Conservation (phyloP, 257 asterid species). For the Mitragyna speciosa region DNA sequence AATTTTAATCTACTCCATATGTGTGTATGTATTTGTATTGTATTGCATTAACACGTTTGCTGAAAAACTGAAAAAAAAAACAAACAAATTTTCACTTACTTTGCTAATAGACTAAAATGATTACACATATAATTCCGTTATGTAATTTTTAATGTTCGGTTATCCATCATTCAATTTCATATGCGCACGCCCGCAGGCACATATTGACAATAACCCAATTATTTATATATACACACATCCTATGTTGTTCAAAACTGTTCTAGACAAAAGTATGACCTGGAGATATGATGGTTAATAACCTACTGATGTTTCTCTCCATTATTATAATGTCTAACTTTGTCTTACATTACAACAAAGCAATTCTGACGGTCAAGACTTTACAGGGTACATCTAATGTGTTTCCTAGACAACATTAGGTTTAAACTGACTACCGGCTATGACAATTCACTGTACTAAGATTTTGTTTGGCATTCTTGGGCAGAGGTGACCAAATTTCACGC, state of each 20-base stretch:
- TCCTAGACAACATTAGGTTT: not conserved
- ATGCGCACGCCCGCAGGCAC: no score
- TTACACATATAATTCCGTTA: no score
- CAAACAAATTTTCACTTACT: no score
- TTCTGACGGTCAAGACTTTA: constrained; percentile 1
- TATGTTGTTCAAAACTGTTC: not conserved
- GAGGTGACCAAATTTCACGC: constrained; percentile 45
- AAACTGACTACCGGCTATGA: constrained; percentile 41
- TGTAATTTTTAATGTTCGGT: no score
- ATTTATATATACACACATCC: not conserved
- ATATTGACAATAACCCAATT: not conserved
- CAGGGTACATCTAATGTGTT: not conserved
- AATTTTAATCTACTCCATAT: no score
- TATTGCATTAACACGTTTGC: no score
- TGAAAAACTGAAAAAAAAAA: no score
- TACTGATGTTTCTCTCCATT: constrained; percentile 5
- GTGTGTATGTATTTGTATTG: no score
- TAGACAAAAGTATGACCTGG: not conserved
- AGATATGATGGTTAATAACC: not conserved
- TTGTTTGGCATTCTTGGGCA: constrained; percentile 40
- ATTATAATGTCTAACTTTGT: constrained; percentile 39
- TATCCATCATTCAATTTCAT: no score
- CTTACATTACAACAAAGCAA: constrained; percentile 37
- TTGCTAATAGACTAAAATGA: no score
- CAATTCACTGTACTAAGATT: constrained; percentile 43